Base-by-base conservation (phyloP, 352 stramenopile species). In the Achlya hypogyna region DNA sequence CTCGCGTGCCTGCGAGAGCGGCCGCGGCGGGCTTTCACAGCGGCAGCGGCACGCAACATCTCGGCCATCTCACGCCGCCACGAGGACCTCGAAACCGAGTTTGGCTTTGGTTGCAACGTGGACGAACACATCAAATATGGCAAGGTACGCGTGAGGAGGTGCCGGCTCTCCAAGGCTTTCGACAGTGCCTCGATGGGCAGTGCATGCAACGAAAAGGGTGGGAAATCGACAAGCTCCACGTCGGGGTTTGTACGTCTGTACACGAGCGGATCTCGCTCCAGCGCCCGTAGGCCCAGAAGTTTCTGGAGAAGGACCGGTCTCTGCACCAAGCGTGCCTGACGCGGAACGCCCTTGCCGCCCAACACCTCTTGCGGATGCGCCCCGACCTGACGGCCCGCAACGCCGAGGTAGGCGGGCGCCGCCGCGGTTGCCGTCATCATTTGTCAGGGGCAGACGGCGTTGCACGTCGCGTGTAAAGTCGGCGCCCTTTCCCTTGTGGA, bases 41-140 rank as follows among this genome's bases (percentile, higher is more conserved):
- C 28, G 8, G 32, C 58, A 8, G 58, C 35, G 0, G 16, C 4
- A 16, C 58, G 58, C 16, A 65, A 51, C 29, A 10, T 53, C 14
- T 53, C 34, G 8, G 25, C 58, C 5, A 65, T 52, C 45, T 32
- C 58, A 0, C 2, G n/a, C 18, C 23, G 45, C 23, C 23, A 65
- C 29, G 29, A 25, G 1, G 34, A 65, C 28, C 25, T 65, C 22
- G 34, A 65, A 27, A 42, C 42, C 4, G 34, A 8, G 25, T 65
- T 65, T 65, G 58, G 58, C 25, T 65, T 54, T 65, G 58, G 58
- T 38, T 65, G 58, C 35, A 53, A 65, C 22, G 58, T 53, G 25
- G 58, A 65, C 25, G 34, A 65, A 32, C 58, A 65, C 35, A 65
- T 65, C 58, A 51, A 65, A 65, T 65, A 51, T 42, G 58, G 58